phyloP scores from a whole-genome alignment of 805 yeast genomes.

The Kluyveromyces dobzhanskii region DNA sequence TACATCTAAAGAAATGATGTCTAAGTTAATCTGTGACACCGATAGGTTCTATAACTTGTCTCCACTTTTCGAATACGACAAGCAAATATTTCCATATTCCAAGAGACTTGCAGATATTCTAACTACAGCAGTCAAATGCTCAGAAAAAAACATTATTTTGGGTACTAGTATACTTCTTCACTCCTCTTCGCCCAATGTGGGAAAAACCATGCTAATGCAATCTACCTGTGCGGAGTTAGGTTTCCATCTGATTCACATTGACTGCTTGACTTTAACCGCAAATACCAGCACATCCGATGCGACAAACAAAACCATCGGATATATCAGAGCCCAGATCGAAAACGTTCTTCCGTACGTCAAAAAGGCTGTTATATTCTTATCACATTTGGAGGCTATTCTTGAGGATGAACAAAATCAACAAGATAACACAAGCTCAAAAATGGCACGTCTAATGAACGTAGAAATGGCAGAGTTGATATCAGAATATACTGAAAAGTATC shows the following conservation, averaged over 20 bases:
- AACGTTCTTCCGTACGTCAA: constrained; percentile 39
- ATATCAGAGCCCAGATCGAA: constrained; percentile 69
- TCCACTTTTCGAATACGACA: constrained; percentile 31
- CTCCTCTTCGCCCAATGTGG: constrained; percentile 68
- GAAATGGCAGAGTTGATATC: constrained; percentile 51
- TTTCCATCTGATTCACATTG: constrained; percentile 55
- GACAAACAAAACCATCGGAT: constrained; percentile 71
- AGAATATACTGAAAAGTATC: constrained; percentile 37
- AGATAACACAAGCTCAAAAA: constrained; percentile 29
- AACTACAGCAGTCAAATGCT: constrained; percentile 36
- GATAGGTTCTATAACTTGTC: constrained; percentile 39
- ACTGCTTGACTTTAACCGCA: constrained; percentile 42
- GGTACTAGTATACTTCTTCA: constrained; percentile 57
- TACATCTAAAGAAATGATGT: constrained; percentile 34
- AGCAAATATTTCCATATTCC: constrained; percentile 38
- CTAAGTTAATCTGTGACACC: constrained; percentile 32
- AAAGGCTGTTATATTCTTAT: constrained; percentile 47
- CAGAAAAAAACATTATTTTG: constrained; percentile 30
- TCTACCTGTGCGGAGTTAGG: constrained; percentile 54
- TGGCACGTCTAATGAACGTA: constrained; percentile 29
- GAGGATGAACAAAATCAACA: constrained; percentile 56
- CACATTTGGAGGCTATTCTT: constrained; percentile 72
- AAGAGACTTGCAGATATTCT: constrained; percentile 45
- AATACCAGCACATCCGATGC: constrained; percentile 57
- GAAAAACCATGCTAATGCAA: constrained; percentile 60